These are phyloP conservation scores for Cytospora chrysosperma DNA, from an alignment of 2,329 filamentous ascomycete species.

Conservation along the genomic window DNA sequence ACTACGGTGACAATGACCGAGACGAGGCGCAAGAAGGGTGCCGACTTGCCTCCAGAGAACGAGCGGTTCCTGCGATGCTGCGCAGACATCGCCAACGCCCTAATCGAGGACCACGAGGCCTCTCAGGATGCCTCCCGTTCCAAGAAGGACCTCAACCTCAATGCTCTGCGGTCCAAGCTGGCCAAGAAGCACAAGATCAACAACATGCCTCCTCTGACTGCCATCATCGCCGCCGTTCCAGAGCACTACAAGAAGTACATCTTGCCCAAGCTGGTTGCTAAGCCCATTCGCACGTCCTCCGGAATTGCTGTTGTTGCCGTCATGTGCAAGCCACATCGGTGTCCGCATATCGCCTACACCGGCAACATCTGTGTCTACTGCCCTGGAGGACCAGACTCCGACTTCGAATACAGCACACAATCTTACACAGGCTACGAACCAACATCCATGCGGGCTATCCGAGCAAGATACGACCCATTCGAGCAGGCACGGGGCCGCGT, in stretches of 20 bases:
- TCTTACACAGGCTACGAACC: slow-evolving; percentile 99
- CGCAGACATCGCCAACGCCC: slow-evolving; percentile 87
- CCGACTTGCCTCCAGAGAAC: slow-evolving; percentile 84
- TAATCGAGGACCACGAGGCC: slow-evolving; percentile 92
- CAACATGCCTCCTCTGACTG: slow-evolving; percentile 86
- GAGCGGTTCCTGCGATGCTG: slow-evolving; percentile 93
- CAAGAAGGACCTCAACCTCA: slow-evolving; percentile 88
- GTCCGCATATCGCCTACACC: slow-evolving; percentile 96
- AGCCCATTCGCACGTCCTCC: slow-evolving; percentile 93
- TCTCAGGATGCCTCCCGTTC: slow-evolving; percentile 70
- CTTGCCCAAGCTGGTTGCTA: slow-evolving; percentile 90
- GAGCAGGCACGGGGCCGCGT: slow-evolving; percentile 95
- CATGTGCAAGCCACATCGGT: slow-evolving; percentile 99
- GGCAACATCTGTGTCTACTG: slow-evolving; percentile 99
- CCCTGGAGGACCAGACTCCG: slow-evolving; percentile 93
- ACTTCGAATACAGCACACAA: slow-evolving; percentile 98
- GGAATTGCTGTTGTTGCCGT: slow-evolving; percentile 98
- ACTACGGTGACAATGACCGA: slow-evolving; percentile 51
- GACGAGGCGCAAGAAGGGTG: slow-evolving; percentile 68
- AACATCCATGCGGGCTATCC: slow-evolving; percentile 96
- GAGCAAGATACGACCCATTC: slow-evolving; percentile 95
- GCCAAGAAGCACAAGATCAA: slow-evolving; percentile 90
- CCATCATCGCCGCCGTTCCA: slow-evolving; percentile 97
- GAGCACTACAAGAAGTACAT: slow-evolving; percentile 99
- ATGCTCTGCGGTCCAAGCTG: slow-evolving; percentile 79